Conservation (phyloP, 1,284 basidiomycete species). For the Kwoniella shivajii region DNA sequence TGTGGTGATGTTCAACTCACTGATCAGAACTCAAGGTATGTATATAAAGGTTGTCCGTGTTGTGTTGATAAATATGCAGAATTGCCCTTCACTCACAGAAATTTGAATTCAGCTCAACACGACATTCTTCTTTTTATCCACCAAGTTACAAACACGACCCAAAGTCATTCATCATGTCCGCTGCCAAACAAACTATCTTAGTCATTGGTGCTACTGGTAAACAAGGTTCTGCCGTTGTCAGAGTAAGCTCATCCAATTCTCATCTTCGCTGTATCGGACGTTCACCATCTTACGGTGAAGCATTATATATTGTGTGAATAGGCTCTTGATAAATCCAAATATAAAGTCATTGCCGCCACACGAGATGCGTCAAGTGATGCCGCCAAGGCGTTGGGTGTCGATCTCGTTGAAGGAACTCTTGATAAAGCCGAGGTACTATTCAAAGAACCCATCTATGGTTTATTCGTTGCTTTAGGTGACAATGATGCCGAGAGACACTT, state of each 20-base stretch:
- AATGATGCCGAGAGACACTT: neutral
- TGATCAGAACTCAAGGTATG: too few species aligned
- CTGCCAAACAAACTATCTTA: constrained; percentile 17
- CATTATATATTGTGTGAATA: too few species aligned
- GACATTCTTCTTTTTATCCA: too few species aligned
- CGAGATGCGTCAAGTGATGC: constrained; percentile 11
- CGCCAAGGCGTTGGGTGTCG: constrained; percentile 10
- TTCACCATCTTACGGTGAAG: too few species aligned
- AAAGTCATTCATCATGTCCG: neutral
- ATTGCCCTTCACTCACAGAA: too few species aligned
- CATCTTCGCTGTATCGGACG: neutral
- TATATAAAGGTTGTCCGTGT: too few species aligned
- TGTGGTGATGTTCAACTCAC: neutral
- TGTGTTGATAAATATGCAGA: too few species aligned
- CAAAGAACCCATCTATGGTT: constrained; percentile 14
- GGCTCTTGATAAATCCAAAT: constrained; percentile 12
- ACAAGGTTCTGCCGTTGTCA: constrained; percentile 16
- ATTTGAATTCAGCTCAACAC: too few species aligned
- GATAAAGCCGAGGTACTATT: constrained; percentile 14
- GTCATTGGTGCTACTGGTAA: constrained; percentile 21
- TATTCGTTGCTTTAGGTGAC: constrained; percentile 5
- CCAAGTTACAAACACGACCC: neutral
- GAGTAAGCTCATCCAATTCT: constrained; percentile 8
- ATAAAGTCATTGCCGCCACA: constrained; percentile 12
- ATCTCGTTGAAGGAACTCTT: constrained; percentile 14